phyloP scores from a whole-genome alignment of 768 basidiomycete species.

The Cystofilobasidium bisporidii region DNA sequence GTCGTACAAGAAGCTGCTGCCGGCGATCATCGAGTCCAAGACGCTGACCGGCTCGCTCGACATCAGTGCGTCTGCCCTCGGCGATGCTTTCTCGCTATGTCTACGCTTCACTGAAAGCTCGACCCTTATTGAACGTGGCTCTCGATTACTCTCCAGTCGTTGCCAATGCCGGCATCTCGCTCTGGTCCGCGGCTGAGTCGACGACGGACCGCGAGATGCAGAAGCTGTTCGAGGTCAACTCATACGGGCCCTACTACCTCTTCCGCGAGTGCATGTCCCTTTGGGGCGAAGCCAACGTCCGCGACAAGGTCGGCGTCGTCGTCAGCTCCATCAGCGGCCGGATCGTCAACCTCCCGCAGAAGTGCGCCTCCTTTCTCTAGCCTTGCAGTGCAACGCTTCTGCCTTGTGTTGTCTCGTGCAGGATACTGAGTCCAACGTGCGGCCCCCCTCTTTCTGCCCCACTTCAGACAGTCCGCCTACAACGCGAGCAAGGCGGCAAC shows the following conservation, averaged over 20 bases:
- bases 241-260: slow-evolving; percentile 37
- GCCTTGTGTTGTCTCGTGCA: too few species aligned
- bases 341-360: slow-evolving; percentile 39
- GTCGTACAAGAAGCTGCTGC: slow-evolving; percentile 6
- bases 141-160: not conserved
- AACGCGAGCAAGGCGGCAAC: slow-evolving; percentile 34
- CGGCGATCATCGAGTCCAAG: slow-evolving; percentile 1
- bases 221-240: slow-evolving; percentile 32
- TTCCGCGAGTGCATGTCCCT: slow-evolving; percentile 33
- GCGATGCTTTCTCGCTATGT: too few species aligned
- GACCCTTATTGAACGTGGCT: not conserved
- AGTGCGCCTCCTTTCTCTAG: not conserved
- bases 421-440: too few species aligned
- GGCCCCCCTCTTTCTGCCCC: too few species aligned
- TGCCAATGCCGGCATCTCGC: slow-evolving; percentile 30
- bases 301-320: slow-evolving; percentile 22
- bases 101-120: too few species aligned
- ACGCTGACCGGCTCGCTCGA: slow-evolving; percentile 5
- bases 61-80: not conserved
- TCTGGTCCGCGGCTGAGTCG: slow-evolving; percentile 33
- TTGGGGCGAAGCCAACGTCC: slow-evolving; percentile 35
- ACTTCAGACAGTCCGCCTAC: slow-evolving; percentile 35
- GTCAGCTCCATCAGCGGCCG: slow-evolving; percentile 37
- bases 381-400: too few species aligned
- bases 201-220: slow-evolving; percentile 32